Conservation (phyloP, 1,284 basidiomycete species). For the Rhodotorula mucilaginosa region DNA sequence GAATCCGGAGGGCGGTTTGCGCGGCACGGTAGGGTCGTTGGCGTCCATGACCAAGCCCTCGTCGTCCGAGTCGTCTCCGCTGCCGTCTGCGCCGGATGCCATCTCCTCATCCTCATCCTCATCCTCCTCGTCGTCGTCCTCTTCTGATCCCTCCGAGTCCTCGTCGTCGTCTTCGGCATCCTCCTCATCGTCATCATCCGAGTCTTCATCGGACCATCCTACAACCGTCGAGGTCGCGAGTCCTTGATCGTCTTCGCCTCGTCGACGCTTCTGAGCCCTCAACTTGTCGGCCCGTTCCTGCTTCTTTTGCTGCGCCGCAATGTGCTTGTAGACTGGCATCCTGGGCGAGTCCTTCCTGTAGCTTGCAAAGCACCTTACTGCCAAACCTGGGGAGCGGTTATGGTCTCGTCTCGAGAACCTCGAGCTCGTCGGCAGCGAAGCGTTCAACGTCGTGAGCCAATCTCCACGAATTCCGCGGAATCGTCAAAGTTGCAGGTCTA, state of each 20-base stretch:
- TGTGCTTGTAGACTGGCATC: conserved; percentile 36
- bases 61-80: conserved; percentile 11
- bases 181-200: conserved; percentile 9
- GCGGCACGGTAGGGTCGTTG: conserved; percentile 7
- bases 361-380: too few relatives aligned
- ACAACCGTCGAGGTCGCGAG: conserved; percentile 3
- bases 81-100: conserved; percentile 13
- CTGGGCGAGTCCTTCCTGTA: too few relatives aligned
- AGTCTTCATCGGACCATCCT: background rate
- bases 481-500: too few relatives aligned
- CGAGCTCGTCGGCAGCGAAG: too few relatives aligned
- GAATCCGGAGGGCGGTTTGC: conserved; percentile 26
- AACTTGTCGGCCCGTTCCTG: conserved; percentile 22
- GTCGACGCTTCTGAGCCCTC: conserved; percentile 15
- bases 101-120: background rate
- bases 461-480: too few relatives aligned
- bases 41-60: conserved; percentile 16
- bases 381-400: background rate
- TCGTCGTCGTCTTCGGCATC: background rate
- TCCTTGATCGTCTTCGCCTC: conserved; percentile 26
- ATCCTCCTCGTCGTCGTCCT: background rate
- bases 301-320: conserved; percentile 27
- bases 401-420: too few relatives aligned
- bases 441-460: too few relatives aligned
- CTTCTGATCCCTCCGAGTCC: background rate